These are phyloP conservation scores for California macrophylla DNA, from an alignment of 441 rosid species.

Conservation along the genomic window DNA sequence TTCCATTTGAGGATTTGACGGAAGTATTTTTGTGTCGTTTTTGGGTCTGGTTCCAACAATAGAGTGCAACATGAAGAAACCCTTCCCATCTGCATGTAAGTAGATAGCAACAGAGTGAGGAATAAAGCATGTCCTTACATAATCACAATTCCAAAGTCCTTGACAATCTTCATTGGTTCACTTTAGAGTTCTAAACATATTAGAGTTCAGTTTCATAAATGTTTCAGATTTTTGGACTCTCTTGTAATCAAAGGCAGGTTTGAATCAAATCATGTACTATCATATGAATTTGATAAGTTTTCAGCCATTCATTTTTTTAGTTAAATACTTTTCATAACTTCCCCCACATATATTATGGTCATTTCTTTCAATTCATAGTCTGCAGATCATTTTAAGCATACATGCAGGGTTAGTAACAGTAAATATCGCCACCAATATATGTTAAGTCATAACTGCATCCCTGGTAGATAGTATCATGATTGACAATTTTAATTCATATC, in stretches of 20 bases:
- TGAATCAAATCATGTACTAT: not conserved
- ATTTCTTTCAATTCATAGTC: not conserved
- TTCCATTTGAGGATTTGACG: not conserved
- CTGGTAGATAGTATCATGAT: not conserved
- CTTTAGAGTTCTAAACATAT: not conserved
- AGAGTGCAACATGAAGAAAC: slow-evolving; percentile 1
- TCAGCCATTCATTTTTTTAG: not conserved
- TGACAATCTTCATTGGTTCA: not conserved
- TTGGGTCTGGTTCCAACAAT: not conserved
- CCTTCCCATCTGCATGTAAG: not conserved
- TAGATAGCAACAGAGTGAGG: not conserved
- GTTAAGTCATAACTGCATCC: not conserved
- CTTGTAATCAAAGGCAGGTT: not conserved
- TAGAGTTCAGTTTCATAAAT: not conserved
- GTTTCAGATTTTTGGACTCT: not conserved
- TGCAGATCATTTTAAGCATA: not conserved
- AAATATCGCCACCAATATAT: not conserved
- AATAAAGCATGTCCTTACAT: not conserved
- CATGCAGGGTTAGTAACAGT: not conserved
- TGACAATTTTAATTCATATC: not conserved
- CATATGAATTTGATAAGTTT: not conserved
- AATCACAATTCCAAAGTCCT: not conserved
- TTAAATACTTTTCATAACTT: not conserved
- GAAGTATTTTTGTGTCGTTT: not conserved
- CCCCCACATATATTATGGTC: not conserved